A percentile compares a stretch with the other conserved stretches of the same genome.
phyloP scores from a whole-genome alignment of 768 basidiomycete genomes.

The Mycena epipterygia region DNA sequence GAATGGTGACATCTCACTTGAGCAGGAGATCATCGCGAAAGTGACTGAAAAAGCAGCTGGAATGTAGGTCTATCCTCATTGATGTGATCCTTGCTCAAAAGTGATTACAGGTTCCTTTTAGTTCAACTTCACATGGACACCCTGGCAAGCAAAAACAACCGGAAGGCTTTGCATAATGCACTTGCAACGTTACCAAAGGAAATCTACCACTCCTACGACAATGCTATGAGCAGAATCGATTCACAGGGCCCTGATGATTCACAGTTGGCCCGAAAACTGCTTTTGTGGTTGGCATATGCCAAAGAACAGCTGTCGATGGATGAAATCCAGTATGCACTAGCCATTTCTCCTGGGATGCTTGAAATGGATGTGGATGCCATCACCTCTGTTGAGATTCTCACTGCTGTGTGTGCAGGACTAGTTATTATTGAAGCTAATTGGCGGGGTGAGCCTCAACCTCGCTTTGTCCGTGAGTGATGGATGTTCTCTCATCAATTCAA shows the following conservation, averaged over 20 bases:
- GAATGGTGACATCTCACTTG: too few relatives aligned
- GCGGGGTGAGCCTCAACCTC: not conserved
- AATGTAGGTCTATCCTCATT: not conserved
- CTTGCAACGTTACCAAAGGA: not conserved
- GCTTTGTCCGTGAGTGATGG: not conserved
- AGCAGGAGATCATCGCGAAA: too few relatives aligned
- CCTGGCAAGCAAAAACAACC: too few relatives aligned
- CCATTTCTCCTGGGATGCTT: not conserved
- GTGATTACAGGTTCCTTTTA: not conserved
- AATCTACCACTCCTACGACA: not conserved
- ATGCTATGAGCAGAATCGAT: too few relatives aligned
- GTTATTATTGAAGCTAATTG: not conserved
- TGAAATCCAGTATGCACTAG: not conserved
- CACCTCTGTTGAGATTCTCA: too few relatives aligned
- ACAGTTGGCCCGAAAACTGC: not conserved
- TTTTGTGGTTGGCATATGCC: not conserved
- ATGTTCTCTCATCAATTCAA: not conserved
- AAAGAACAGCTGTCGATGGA: not conserved
- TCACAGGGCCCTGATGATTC: not conserved
- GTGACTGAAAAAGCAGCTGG: too few relatives aligned
- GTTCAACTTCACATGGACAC: too few relatives aligned
- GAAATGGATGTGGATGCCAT: not conserved
- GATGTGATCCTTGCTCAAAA: not conserved
- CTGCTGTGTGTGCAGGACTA: not conserved
- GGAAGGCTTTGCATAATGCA: too few relatives aligned